Conservation (phyloP, 495 filamentous ascomycete species). For the Sabuloglossum arenarium region DNA sequence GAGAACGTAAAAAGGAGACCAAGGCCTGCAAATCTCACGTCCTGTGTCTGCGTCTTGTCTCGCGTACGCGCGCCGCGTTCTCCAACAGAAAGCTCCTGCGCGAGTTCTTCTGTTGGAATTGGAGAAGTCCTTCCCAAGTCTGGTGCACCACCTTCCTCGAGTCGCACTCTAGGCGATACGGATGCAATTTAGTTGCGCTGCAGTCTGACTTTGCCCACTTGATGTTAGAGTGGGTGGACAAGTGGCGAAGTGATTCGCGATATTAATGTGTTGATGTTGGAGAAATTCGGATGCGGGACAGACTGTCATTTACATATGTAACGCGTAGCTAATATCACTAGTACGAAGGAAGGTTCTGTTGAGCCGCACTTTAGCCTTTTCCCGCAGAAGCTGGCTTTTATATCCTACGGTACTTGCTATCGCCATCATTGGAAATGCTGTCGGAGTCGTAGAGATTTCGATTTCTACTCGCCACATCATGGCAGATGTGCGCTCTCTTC, state of each 20-base stretch:
- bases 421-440: too few species aligned
- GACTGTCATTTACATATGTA: neutral
- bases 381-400: too few species aligned
- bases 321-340: neutral
- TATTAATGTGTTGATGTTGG: neutral
- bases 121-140: conserved; percentile 1
- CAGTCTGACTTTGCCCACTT: neutral
- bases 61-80: neutral
- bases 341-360: neutral
- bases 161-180: neutral
- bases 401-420: too few species aligned
- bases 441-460: neutral
- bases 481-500: conserved; percentile 66
- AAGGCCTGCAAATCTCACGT: neutral
- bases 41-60: conserved; percentile 1
- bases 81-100: neutral
- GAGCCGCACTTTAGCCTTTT: too few species aligned
- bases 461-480: conserved; percentile 21
- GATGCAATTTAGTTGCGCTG: neutral
- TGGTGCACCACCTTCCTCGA: neutral
- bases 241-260: neutral
- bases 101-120: neutral
- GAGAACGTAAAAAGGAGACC: neutral
- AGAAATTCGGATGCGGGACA: neutral
- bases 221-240: neutral